Evolutionary conservation across 805 yeast species (phyloP), one percentile per base, ranked within the genome.

Genomic region (Teunomyces aglyptinius): DNA sequence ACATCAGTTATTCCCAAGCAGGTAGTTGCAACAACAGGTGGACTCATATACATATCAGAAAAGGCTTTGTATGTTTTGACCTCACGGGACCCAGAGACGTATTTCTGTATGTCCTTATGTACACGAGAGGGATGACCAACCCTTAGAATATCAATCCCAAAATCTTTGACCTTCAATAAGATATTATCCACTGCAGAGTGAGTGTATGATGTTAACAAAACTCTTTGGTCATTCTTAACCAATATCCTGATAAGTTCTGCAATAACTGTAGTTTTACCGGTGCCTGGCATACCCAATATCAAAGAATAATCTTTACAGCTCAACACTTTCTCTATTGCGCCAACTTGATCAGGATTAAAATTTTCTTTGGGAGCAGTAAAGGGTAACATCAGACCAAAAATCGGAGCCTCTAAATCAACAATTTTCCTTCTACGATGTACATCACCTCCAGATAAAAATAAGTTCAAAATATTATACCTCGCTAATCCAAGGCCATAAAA

Each of bases 141-240:
- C 48, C 99, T 68, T 11, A 89, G 62, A 13, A 91, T 77, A 4
- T 71, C 56, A 6, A 69, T 54, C 2, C 57, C 65, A 31, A 45
- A 53, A 8, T 64, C 64, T 26, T 57, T 61, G n/a, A 94, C 64
- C 61, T 94, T 94, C 35, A 88, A 65, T 44, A 92, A 67, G 43
- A 94, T 89, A 56, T 94, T 94, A 61, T 94, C 99, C 4, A 94
- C 97, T 0, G 99, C 98, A 0, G 97, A 87, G 61, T 94, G 95
- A 0, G 99, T 94, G 59, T 88, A 90, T 0, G 96, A 86, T 0
- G 97, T 81, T 41, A 94, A 65, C 19, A 94, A 68, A 1, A 94
- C 85, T 0, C 86, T 73, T 58, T 86, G 86, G 1, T 80, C 82
- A 40, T 76, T 74, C 1, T 67, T 65, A 3, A 83, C 85, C 24